Base-by-base conservation (phyloP, 2,329 filamentous ascomycete genomes). In the Dactylonectria macrodidyma region DNA sequence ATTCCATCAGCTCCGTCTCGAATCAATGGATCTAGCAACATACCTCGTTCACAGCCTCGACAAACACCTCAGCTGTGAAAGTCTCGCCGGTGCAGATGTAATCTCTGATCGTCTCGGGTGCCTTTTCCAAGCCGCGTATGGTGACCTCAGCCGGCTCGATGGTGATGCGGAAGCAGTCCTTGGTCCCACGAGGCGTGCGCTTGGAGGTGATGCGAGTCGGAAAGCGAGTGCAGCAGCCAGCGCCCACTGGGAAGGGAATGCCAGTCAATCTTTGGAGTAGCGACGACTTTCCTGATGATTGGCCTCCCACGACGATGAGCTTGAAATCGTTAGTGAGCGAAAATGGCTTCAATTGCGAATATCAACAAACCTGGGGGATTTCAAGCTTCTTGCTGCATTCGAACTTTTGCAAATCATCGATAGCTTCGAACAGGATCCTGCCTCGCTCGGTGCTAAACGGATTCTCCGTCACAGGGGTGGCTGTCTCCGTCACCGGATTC, bases 221-320 rank as follows among this genome's bases (percentile, higher is more conserved):
- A 47, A 81, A 83, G 16, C 81, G 77, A 50, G 81, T 82, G 57
- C 81, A 83, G 19, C 77, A 74, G 0, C 73, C 72, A 6, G 64
- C 71, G 11, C 76, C 76, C 1, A 79, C 75, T 0, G 78, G 78
- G 38, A 83, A 83, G 0, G 81, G 81, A 16, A 83, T 81, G 3
- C 78, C 80, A 1, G 79, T 81, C 58, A 82, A 65, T 22, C 77
- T 81, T 54, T 78, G 78, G 2, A 83, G 70, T 2, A 83, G 71
- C 6, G 81, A 81, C 0, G 81, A 82, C 26, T 82, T 82, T 3
- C 80, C 81, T 2, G 78, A 74, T 0, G 79, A 82, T 64, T 82
- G 81, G 0, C 77, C 75, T 1, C 81, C 80, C 0, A 82, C 79
- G 33, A 82, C 80, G 1, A 82, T 75, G 6, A 82, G 76, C 79